Base-by-base conservation (phyloP, 75 land plant species). In the Pseudotsuga menziesii region DNA sequence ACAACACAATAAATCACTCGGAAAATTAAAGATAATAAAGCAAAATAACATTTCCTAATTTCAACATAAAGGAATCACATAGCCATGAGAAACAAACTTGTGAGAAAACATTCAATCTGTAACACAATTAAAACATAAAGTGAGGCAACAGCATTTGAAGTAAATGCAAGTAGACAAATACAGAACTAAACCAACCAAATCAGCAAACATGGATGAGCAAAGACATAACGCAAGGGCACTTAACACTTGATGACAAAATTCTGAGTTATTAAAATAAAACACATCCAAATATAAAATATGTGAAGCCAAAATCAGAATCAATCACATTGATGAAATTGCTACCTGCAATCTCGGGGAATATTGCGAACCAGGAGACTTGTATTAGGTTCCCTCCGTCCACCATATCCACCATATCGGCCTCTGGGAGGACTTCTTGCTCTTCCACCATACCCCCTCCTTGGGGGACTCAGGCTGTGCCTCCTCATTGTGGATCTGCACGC, bases 301-400 rank as follows among this genome's bases (percentile, higher is more conserved):
- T 48, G 12, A 41, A 41, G 54, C 8, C 5, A 32, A 64, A 17
- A 5, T 64, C 69, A 22, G 26, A 39, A 17, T 41, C n/a, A 6
- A 41, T 22, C 26, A 55, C 12, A 58, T 52, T 66, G 67, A 71
- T 75, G 35, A 79, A 81, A 62, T 44, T 12, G 54, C 5, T 83
- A 89, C 95, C 95, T 85, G 91, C 88, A 82, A 81, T 87, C 84
- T 60, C 91, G 74, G 12, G 95, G 94, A 76, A 93, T 89, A 78
- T 93, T 73, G 58, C 75, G 57, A 73, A 73, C 75, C 32, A 73
- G 35, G 26, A 73, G 56, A 25, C 57, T 73, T 73, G 75, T 52
- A 48, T 73, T 73, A 17, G 75, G 75, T 35, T 73, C 75, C 57
- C 75, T 52, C 26, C 75, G 57, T 54, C 75, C 57, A 23, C 75